These are phyloP conservation scores for Microsporum audouinii DNA, from an alignment of 2,329 filamentous ascomycete genomes.

Conservation along the genomic window DNA sequence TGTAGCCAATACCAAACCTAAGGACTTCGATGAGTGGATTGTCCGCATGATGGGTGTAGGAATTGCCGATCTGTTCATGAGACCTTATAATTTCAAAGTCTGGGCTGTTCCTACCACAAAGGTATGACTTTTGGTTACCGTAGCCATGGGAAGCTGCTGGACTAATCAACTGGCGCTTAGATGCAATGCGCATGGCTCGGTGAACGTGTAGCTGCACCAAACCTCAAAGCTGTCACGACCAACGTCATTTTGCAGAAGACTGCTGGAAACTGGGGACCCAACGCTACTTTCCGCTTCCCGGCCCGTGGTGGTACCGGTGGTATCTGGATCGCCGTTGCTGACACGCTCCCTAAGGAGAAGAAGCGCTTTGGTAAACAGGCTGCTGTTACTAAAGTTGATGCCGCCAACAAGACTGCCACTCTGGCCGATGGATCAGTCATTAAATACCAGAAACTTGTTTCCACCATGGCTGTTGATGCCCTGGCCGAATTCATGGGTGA, in stretches of 20 bases:
- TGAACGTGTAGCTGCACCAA: slow-evolving; percentile 92
- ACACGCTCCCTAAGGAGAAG: slow-evolving; percentile 86
- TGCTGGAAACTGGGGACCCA: slow-evolving; percentile 95
- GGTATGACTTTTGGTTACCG: slow-evolving; percentile 42
- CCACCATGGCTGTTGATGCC: slow-evolving; percentile 89
- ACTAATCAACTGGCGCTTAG: slow-evolving; percentile 35
- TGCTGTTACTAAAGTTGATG: slow-evolving; percentile 76
- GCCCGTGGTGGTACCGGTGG: slow-evolving; percentile 89
- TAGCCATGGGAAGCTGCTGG: no score
- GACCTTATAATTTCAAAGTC: slow-evolving; percentile 99
- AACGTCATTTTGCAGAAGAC: slow-evolving; percentile 95
- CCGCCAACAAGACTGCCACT: slow-evolving; percentile 68
- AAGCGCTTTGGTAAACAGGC: slow-evolving; percentile 78
- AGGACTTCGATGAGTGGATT: slow-evolving; percentile 98
- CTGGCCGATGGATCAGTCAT: slow-evolving; percentile 77
- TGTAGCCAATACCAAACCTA: slow-evolving; percentile 77
- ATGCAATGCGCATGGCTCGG: slow-evolving; percentile 99
- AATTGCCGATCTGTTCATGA: slow-evolving; percentile 93
- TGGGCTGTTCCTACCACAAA: slow-evolving; percentile 97
- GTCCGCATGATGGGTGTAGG: slow-evolving; percentile 80
- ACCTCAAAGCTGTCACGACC: slow-evolving; percentile 83
- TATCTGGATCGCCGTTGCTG: slow-evolving; percentile 96
- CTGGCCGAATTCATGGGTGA: slow-evolving; percentile 81
- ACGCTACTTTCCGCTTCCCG: slow-evolving; percentile 96
- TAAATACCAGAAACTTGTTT: slow-evolving; percentile 83